Conservation (phyloP, 805 yeast species). For the Nematodospora valgi region DNA sequence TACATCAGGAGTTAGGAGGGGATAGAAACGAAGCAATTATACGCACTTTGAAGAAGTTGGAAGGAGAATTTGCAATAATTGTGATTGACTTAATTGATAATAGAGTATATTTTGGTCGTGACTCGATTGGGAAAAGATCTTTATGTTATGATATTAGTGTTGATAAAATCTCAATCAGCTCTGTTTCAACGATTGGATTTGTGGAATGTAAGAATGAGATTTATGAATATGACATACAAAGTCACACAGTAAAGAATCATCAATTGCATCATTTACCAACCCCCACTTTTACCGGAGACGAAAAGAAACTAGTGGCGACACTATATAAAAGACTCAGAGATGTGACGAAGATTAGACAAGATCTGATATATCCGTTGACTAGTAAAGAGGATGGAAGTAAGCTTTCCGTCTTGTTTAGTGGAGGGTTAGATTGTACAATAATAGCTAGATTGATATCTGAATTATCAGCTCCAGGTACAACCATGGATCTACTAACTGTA, state of each 20-base stretch:
- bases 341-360: conserved; percentile 39
- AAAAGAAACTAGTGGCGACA: conserved; percentile 3
- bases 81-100: conserved; percentile 41
- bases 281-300: background rate
- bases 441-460: conserved; percentile 52
- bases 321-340: conserved; percentile 6
- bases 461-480: background rate
- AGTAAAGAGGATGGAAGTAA: conserved; percentile 20
- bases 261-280: conserved; percentile 2
- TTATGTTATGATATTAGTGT: conserved; percentile 43
- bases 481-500: conserved; percentile 81
- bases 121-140: conserved; percentile 77
- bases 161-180: conserved; percentile 40
- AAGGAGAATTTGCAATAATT: conserved; percentile 83
- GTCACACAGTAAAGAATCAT: background rate
- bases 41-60: conserved; percentile 40
- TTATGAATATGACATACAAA: conserved; percentile 35
- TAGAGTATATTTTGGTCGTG: conserved; percentile 75
- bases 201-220: conserved; percentile 55
- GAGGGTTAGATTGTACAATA: conserved; percentile 92
- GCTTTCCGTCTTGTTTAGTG: conserved; percentile 69
- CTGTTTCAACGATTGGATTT: conserved; percentile 31
- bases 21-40: conserved; percentile 31
- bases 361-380: conserved; percentile 57
- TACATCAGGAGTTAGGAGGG: conserved; percentile 21